Percentiles rank a stretch among this genome's conserved stretches.
Evolutionary conservation across 768 basidiomycete species (phyloP).

Genomic region (Russula sp.): DNA sequence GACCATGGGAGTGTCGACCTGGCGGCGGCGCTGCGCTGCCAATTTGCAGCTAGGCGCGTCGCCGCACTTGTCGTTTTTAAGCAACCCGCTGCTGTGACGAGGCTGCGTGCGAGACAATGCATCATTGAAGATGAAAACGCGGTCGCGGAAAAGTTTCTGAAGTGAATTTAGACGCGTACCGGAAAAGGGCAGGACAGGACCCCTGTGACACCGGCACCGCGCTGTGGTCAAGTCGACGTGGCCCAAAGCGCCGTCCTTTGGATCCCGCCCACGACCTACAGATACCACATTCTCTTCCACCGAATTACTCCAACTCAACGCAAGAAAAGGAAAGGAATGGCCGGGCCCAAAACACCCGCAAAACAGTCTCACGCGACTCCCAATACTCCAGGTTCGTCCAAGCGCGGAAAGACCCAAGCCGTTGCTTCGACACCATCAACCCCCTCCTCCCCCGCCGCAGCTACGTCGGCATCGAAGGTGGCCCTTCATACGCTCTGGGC

Average conservation of each 20-base stretch:
- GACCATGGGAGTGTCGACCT: background rate
- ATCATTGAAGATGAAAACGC: constrained; percentile 5
- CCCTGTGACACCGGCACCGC: constrained; percentile 2
- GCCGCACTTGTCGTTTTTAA: constrained; percentile 2
- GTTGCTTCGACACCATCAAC: background rate
- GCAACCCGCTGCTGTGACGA: constrained; percentile 7
- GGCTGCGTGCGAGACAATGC: constrained; percentile 20
- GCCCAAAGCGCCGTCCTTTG: too few species aligned
- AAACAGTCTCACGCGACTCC: constrained; percentile 26
- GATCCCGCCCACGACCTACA: background rate
- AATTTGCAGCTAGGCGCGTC: background rate
- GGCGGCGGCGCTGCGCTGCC: background rate
- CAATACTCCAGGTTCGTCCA: constrained; percentile 14
- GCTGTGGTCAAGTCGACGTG: background rate
- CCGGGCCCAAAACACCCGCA: constrained; percentile 37
- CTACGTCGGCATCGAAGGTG: constrained; percentile 23
- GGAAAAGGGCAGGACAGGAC: background rate
- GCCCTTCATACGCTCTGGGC: constrained; percentile 62
- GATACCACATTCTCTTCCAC: background rate
- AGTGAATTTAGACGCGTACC: background rate
- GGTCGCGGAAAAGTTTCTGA: background rate
- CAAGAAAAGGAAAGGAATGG: constrained; percentile 35
- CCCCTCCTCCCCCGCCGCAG: background rate
- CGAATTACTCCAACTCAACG: background rate
- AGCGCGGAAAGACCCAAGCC: background rate